phyloP scores from a whole-genome alignment of 169 alveolate genomes.

The Plasmodium cynomolgi region DNA sequence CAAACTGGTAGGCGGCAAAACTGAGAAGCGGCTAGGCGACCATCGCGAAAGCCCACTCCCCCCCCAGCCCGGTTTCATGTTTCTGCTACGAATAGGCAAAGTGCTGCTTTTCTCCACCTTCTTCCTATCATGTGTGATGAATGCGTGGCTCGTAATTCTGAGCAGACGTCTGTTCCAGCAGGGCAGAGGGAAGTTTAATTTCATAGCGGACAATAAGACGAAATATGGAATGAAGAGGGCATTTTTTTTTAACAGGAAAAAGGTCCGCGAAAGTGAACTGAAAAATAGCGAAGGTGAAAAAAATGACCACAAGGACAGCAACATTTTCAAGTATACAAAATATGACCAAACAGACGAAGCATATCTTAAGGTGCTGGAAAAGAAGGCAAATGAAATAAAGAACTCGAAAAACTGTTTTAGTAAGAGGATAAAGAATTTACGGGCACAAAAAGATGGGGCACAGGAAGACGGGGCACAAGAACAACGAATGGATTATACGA shows the following conservation, averaged over 20 bases:
- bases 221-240: neutral
- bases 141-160: conserved; percentile 19
- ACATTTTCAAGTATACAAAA: conserved; percentile 31
- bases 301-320: neutral
- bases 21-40: neutral
- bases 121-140: conserved; percentile 35
- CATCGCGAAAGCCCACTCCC: neutral
- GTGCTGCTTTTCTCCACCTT: conserved; percentile 5
- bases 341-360: conserved; percentile 15
- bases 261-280: neutral
- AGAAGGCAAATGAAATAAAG: conserved; percentile 54
- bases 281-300: neutral
- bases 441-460: neutral
- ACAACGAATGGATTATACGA: conserved; percentile 59
- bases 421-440: conserved; percentile 14
- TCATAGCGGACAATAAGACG: conserved; percentile 3
- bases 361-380: conserved; percentile 41
- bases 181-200: conserved; percentile 7
- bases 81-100: conserved; percentile 8
- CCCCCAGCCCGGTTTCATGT: conserved; percentile 2
- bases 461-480: neutral
- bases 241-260: conserved; percentile 17
- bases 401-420: conserved; percentile 57
- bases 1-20: neutral
- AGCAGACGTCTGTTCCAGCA: conserved; percentile 12